Percentiles rank a stretch among this genome's conserved stretches.
These are phyloP conservation scores for Geopyxis carbonaria DNA, from an alignment of 495 filamentous ascomycete species.

Conservation along the genomic window DNA sequence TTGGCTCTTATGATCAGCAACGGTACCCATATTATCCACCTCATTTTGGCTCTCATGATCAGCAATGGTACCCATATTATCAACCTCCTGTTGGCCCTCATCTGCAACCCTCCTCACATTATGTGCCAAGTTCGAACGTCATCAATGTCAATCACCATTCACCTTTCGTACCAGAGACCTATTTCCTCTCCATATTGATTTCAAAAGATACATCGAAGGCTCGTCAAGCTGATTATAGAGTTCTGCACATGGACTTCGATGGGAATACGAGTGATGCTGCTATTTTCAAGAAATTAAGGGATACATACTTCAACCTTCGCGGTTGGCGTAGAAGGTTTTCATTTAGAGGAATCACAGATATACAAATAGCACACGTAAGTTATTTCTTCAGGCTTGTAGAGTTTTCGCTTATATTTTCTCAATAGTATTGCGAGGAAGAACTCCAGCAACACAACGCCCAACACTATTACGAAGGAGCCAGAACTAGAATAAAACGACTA, in stretches of 20 bases:
- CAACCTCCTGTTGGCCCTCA: too few relatives aligned
- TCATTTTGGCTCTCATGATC: too few relatives aligned
- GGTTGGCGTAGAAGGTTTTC: conserved; percentile 1
- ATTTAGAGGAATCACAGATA: neutral
- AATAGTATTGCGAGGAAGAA: neutral
- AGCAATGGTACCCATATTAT: too few relatives aligned
- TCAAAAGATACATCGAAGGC: neutral
- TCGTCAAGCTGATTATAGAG: neutral
- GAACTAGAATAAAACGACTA: too few relatives aligned
- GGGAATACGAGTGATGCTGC: neutral
- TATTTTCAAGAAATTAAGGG: neutral
- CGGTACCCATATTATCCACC: too few relatives aligned
- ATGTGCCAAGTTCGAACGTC: neutral
- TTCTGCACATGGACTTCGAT: neutral
- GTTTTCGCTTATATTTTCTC: neutral
- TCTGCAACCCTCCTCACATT: too few relatives aligned
- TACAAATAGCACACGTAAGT: conserved; percentile 1
- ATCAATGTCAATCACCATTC: neutral
- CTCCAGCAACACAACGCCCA: neutral
- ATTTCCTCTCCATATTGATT: neutral
- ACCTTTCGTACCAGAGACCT: conserved; percentile 2
- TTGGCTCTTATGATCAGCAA: too few relatives aligned
- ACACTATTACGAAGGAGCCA: conserved; percentile 2
- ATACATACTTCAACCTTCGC: neutral
- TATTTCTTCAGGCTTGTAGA: neutral